Evolutionary conservation across 495 filamentous ascomycete species (phyloP), one percentile per base, ranked within the genome.

Genomic region (Xylaria telfairii): DNA sequence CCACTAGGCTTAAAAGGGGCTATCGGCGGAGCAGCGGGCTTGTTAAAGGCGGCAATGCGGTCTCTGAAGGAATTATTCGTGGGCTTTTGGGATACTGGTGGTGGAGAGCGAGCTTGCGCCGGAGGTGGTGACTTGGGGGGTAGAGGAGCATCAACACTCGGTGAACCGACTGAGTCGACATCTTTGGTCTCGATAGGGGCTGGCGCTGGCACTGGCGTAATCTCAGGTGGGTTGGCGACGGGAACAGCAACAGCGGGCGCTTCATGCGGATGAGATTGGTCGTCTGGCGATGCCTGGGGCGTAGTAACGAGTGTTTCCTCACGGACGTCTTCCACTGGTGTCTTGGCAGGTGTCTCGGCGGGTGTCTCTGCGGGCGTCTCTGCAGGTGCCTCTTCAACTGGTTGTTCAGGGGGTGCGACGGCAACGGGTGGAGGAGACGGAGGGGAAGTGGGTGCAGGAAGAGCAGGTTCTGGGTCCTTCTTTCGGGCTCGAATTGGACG

Each of bases 31-130:
- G 93, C 92, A 28, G 95, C 89, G 26, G 92, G 85, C 77, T 94
- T 96, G 78, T 99, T 99, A 82, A 99, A 99, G 24, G 95, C 94
- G 9, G 96, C 96, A 74, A 99, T 96, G 66, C 96, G 94, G 79
- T 98, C 96, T 71, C 86, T 93, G 80, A 99, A 98, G 0, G 96
- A 94, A 67, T 87, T 91, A 0, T 81, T 83, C 7, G 80, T 75
- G 13, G 95, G 92, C 81, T 97, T 99, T 65, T 94, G 93, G 5
- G 90, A 84, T 7, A 92, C 90, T 19, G 89, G 88, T 21, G 94
- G 93, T 19, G 89, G 88, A 10, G 83, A 81, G 61, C 82, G 80
- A 37, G 79, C 69, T 65, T 84, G 82, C 66, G 83, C 81, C n/a
- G 87, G 79, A 60, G 82, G 37, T 76, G 78, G 71, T 80, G 71